A percentile compares a stretch with the other conserved stretches of the same genome.
Evolutionary conservation across 2,329 filamentous ascomycete genomes (phyloP).

Genomic region (Fusarium praegraminearum): DNA sequence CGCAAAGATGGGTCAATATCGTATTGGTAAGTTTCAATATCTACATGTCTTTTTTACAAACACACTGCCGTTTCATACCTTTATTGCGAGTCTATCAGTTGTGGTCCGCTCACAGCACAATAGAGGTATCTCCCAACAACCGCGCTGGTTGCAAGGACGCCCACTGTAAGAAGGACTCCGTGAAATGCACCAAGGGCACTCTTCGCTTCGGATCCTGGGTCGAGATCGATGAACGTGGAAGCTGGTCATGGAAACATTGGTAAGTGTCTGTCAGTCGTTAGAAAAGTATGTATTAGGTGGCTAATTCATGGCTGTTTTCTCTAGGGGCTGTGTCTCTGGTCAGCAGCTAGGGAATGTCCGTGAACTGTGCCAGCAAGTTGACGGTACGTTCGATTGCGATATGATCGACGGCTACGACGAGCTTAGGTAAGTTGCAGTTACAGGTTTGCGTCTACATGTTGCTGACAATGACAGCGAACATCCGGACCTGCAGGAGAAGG

Average conservation of each 20-base stretch:
- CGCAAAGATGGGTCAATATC: slow-evolving; percentile 59
- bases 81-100: slow-evolving; percentile 5
- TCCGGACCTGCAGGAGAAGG: slow-evolving; percentile 76
- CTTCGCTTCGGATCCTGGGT: slow-evolving; percentile 83
- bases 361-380: slow-evolving; percentile 62
- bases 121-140: slow-evolving; percentile 77
- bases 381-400: slow-evolving; percentile 69
- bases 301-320: neutral
- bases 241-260: slow-evolving; percentile 90
- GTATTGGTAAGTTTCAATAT: slow-evolving; percentile 57
- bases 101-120: slow-evolving; percentile 25
- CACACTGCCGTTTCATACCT: slow-evolving; percentile 4
- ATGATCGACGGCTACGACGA: slow-evolving; percentile 86
- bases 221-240: slow-evolving; percentile 68
- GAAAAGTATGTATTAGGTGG: neutral
- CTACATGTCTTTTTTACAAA: neutral
- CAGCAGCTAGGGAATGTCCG: slow-evolving; percentile 75
- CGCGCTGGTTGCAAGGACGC: slow-evolving; percentile 80
- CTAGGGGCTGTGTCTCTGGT: slow-evolving; percentile 90
- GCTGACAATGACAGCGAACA: slow-evolving; percentile 55
- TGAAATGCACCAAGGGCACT: slow-evolving; percentile 84
- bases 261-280: slow-evolving; percentile 56
- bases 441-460: neutral
- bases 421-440: slow-evolving; percentile 61
- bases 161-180: slow-evolving; percentile 75